A percentile compares a stretch with the other conserved stretches of the same genome.
phyloP scores from a whole-genome alignment of 768 basidiomycete genomes.

The Panus rudis region DNA sequence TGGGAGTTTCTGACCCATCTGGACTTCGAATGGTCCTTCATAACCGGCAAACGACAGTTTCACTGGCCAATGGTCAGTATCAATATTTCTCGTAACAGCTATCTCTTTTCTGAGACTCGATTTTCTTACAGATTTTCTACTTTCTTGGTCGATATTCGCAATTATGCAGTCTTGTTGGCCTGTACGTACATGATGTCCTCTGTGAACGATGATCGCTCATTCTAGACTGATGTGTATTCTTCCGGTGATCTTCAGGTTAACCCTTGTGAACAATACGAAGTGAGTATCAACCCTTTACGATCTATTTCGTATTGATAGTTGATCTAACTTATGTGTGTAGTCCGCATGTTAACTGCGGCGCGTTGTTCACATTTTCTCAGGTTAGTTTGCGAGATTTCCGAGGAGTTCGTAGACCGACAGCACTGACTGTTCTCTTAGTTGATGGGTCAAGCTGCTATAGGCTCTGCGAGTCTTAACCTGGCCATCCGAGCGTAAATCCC shows the following conservation, averaged over 20 bases:
- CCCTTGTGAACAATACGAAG: slow-evolving; percentile 11
- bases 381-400: slow-evolving; percentile 23
- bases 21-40: slow-evolving; percentile 35
- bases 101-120: too few species aligned
- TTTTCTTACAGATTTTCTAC: slow-evolving; percentile 47
- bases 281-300: too few species aligned
- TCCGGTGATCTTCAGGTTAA: too few species aligned
- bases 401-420: background rate
- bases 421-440: slow-evolving; percentile 21
- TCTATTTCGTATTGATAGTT: too few species aligned
- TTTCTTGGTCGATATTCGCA: slow-evolving; percentile 63
- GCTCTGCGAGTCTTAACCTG: slow-evolving; percentile 65
- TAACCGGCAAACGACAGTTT: slow-evolving; percentile 34
- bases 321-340: background rate
- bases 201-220: background rate
- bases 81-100: too few species aligned
- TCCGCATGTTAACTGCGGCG: slow-evolving; percentile 51
- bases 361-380: slow-evolving; percentile 61
- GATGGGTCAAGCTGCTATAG: slow-evolving; percentile 62
- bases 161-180: slow-evolving; percentile 58
- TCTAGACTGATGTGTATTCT: background rate
- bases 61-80: slow-evolving; percentile 37
- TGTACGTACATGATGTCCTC: slow-evolving; percentile 42
- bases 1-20: slow-evolving; percentile 39
- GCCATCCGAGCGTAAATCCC: slow-evolving; percentile 55